phyloP scores from a whole-genome alignment of 169 alveolate species.

The Babesia caballi region DNA sequence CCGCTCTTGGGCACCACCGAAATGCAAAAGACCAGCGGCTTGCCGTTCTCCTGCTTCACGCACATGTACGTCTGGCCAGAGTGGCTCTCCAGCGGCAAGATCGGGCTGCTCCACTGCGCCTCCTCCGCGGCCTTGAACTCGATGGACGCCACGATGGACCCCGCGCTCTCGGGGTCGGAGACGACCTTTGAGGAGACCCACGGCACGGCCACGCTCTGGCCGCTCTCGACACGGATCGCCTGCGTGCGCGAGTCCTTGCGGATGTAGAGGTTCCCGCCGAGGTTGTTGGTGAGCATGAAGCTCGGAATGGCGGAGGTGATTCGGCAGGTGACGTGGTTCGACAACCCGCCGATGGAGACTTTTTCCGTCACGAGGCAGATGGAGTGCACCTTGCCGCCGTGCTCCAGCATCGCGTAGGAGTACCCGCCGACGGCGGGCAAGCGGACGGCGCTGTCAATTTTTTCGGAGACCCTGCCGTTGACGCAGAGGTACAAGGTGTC shows the following conservation, averaged over 20 bases:
- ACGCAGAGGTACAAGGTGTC: slow-evolving; percentile 20
- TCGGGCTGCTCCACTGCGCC: slow-evolving; percentile 77
- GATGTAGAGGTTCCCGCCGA: slow-evolving; percentile 55
- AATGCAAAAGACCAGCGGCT: slow-evolving; percentile 70
- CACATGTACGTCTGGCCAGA: slow-evolving; percentile 80
- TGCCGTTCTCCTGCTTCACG: slow-evolving; percentile 62
- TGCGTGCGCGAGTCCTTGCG: slow-evolving; percentile 68
- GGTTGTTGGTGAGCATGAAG: slow-evolving; percentile 73
- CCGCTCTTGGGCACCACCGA: slow-evolving; percentile 80
- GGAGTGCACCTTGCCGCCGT: slow-evolving; percentile 69
- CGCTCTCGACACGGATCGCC: slow-evolving; percentile 11
- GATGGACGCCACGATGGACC: slow-evolving; percentile 13
- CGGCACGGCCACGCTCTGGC: slow-evolving; percentile 44
- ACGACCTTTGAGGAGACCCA: slow-evolving; percentile 32
- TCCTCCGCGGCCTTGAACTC: slow-evolving; percentile 46
- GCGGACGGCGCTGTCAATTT: slow-evolving; percentile 17
- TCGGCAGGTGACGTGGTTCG: slow-evolving; percentile 74
- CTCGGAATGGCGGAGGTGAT: slow-evolving; percentile 81
- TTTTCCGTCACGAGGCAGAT: slow-evolving; percentile 79
- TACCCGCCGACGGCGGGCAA: slow-evolving; percentile 82
- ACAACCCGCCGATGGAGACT: slow-evolving; percentile 70
- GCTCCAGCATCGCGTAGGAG: slow-evolving; percentile 70
- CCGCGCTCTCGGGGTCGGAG: slow-evolving; percentile 10
- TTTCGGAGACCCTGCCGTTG: slow-evolving; percentile 10
- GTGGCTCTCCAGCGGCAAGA: slow-evolving; percentile 75